These are phyloP conservation scores for Neopestalotiopsis clavispora DNA, from an alignment of 2,329 filamentous ascomycete genomes.

Conservation along the genomic window DNA sequence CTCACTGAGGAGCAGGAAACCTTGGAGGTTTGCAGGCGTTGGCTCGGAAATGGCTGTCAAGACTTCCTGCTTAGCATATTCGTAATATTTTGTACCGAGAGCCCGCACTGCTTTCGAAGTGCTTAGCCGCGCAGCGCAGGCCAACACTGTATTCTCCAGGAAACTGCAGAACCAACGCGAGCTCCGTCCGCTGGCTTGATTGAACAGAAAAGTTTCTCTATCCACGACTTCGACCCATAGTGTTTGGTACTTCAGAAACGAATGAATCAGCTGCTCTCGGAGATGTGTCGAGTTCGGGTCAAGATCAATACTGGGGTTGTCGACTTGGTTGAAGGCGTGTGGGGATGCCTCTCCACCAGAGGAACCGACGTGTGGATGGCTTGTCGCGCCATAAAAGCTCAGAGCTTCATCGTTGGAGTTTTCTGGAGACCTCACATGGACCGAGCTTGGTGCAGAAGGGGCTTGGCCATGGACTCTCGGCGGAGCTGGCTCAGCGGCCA, in stretches of 20 bases:
- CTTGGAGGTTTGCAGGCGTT: neutral
- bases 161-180: neutral
- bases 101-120: neutral
- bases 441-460: neutral
- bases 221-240: conserved; percentile 2
- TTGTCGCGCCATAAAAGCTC: neutral
- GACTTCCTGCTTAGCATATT: neutral
- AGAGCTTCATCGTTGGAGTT: neutral
- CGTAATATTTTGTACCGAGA: neutral
- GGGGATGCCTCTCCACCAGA: neutral
- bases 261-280: neutral
- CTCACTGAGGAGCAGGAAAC: neutral
- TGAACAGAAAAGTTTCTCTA: neutral
- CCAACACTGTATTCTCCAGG: neutral
- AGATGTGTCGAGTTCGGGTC: neutral
- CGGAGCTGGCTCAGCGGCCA: neutral
- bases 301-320: neutral
- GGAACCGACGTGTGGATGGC: neutral
- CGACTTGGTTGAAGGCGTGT: neutral
- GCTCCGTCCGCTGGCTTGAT: neutral
- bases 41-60: neutral
- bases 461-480: neutral
- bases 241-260: neutral
- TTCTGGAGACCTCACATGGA: neutral
- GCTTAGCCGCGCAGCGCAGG: neutral